Base-by-base conservation (phyloP, 805 yeast genomes). In the Pichia phayaonensis region DNA sequence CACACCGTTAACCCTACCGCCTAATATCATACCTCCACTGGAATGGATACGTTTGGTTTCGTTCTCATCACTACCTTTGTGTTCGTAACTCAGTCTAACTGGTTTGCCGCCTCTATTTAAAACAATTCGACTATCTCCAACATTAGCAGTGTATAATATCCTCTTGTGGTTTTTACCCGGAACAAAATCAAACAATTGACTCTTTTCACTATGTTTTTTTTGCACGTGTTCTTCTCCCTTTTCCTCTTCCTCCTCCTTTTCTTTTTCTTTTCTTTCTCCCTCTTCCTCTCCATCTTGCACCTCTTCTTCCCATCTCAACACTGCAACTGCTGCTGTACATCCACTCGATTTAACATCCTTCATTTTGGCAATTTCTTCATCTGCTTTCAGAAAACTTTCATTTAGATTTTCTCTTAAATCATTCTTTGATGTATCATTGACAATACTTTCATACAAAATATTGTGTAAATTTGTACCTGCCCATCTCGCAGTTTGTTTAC, bases 241-340 rank as follows among this genome's bases (percentile, higher is more conserved):
- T 38, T 39, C 11, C 7, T 40, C 42, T 16, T 42, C 21, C 8
- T 38, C 24, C 21, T 40, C 44, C 12, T 45, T 22, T 7, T 44
- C 49, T 23, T 21, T 39, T 22, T 36, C 13, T 42, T 27, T 6
- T 46, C 47, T 40, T 27, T 44, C 3, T 43, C 43, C 39, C 26
- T 40, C 16, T 44, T 56, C 55, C 16, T 42, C 45, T 5, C 44
- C 50, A 1, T 48, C 56, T 22, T 58, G 61, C 42, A 61, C 61
- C 40, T 63, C 66, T 48, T 62, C 66, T 62, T 92, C 97, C 96
- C 96, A 89, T 50, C 95, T 73, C 51, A 89, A 65, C 0, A 94
- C 79, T 2, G 97, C 96, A 11, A 90, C 97, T 0, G 95, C 97
- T 0, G 97, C 98, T 0, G 99, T 94, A 59, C 95, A 83, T 0